phyloP scores from a whole-genome alignment of 441 rosid species.

The Arabidopsis lyrata region DNA sequence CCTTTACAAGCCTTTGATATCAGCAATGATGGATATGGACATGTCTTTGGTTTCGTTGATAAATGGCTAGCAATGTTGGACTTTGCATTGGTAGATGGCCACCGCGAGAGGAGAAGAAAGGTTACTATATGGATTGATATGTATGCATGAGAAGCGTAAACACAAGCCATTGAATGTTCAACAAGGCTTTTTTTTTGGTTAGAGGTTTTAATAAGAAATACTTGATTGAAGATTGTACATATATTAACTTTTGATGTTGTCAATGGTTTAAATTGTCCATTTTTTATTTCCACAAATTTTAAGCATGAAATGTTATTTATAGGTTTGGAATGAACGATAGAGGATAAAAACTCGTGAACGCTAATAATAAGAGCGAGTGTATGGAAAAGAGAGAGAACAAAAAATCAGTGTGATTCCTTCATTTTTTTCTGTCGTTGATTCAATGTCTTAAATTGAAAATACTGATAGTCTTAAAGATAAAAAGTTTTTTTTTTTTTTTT shows the following conservation, averaged over 20 bases:
- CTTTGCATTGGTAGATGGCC: conserved; percentile 16
- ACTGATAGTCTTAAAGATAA: too few relatives aligned
- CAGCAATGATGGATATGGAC: conserved; percentile 31
- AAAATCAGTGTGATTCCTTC: too few relatives aligned
- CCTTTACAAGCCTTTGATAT: conserved; percentile 46
- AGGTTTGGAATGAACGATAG: conserved; percentile 13
- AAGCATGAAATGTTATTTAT: conserved; percentile 14
- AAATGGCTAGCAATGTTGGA: background rate
- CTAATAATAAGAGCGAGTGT: background rate
- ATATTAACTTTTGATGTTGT: background rate
- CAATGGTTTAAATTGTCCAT: background rate
- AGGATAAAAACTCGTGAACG: background rate
- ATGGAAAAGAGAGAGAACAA: background rate
- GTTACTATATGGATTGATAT: conserved; percentile 30
- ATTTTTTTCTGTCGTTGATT: too few relatives aligned
- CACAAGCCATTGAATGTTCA: conserved; percentile 27
- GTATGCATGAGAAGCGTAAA: background rate
- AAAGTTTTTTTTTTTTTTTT: too few relatives aligned
- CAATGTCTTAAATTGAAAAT: too few relatives aligned
- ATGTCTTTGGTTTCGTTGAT: conserved; percentile 19
- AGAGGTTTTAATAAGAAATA: background rate
- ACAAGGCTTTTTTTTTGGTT: background rate
- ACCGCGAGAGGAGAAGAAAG: conserved; percentile 20
- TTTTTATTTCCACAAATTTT: conserved; percentile 8
- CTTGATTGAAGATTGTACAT: background rate